Percentiles rank a stretch among this genome's conserved stretches.
Evolutionary conservation across 306 rosid species (phyloP).

Genomic region (Styphnolobium japonicum): DNA sequence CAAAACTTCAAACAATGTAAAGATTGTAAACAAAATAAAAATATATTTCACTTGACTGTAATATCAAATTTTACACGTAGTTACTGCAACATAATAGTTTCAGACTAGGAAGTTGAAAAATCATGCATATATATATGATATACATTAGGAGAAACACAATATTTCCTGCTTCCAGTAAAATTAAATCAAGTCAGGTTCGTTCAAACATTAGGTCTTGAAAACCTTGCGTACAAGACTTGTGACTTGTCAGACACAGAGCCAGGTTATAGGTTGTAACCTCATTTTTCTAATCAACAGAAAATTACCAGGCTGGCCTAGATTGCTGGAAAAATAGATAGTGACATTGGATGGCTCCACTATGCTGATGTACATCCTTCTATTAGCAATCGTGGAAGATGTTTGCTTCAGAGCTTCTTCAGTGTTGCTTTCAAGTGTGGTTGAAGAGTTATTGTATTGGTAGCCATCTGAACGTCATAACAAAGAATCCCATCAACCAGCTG

Average conservation of each 20-base stretch:
- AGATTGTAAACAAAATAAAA: not conserved
- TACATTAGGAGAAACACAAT: not conserved
- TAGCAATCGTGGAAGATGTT: not conserved
- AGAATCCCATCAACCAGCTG: constrained; percentile 55
- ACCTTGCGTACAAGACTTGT: not conserved
- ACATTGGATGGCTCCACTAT: not conserved
- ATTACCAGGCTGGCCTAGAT: not conserved
- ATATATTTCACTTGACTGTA: not conserved
- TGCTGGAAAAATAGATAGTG: not conserved
- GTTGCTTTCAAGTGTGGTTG: constrained; percentile 73
- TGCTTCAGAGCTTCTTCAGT: constrained; percentile 52
- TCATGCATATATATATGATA: not conserved
- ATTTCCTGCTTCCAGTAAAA: not conserved
- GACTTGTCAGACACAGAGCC: not conserved
- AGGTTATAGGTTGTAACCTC: not conserved
- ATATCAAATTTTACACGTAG: not conserved
- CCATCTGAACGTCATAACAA: constrained; percentile 74
- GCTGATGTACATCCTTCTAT: not conserved
- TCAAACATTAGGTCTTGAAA: not conserved
- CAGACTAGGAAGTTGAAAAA: not conserved
- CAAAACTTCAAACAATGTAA: not conserved
- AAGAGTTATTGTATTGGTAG: constrained; percentile 59
- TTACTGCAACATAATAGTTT: not conserved
- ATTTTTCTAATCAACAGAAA: not conserved
- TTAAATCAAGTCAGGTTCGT: not conserved